phyloP scores from a whole-genome alignment of 83 land plant species.

The Picea abies region DNA sequence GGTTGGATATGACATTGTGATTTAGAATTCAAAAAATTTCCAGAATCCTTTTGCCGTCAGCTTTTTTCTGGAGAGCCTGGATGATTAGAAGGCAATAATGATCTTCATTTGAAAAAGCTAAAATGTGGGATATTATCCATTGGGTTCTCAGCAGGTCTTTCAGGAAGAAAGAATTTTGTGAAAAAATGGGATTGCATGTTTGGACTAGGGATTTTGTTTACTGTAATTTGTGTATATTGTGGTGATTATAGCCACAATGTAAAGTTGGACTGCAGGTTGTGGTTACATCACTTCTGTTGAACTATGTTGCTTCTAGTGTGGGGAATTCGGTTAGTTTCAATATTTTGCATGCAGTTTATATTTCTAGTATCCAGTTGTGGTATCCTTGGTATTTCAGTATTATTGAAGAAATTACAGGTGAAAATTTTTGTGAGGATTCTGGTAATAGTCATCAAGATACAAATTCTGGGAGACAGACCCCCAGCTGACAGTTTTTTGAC shows the following conservation, averaged over 20 bases:
- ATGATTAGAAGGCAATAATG: neutral
- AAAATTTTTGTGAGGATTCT: neutral
- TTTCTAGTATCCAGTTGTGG: neutral
- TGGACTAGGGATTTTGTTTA: neutral
- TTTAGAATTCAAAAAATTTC: neutral
- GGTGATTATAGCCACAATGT: conserved; percentile 5
- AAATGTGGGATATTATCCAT: neutral
- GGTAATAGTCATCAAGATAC: neutral
- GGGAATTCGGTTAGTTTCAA: neutral
- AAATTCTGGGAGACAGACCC: neutral
- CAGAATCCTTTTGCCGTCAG: neutral
- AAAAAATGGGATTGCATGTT: neutral
- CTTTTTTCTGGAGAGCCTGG: neutral
- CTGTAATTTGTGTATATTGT: neutral
- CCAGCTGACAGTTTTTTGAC: neutral
- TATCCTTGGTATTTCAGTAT: neutral
- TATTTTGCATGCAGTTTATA: neutral
- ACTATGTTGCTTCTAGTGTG: neutral
- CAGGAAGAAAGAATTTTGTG: too few species aligned
- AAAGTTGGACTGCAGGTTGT: neutral
- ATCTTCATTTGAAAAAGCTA: neutral
- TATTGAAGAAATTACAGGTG: neutral
- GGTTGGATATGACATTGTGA: neutral
- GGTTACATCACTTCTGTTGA: neutral
- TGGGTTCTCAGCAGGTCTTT: neutral